Evolutionary conservation across 208 protist genomes (phyloP).

Genomic region (Naegleria gruberi): DNA sequence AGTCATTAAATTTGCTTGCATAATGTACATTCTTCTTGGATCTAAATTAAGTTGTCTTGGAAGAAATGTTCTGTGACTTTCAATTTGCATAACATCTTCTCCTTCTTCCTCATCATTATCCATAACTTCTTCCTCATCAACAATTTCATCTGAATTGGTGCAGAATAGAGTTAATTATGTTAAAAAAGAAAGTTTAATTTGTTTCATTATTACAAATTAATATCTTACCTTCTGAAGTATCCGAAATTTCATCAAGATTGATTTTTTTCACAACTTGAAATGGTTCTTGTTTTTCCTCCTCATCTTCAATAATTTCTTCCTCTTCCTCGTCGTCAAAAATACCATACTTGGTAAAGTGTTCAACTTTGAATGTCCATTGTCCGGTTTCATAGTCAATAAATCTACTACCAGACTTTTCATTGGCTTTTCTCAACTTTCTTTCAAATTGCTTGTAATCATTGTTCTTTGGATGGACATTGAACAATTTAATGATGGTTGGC

Average conservation of each 20-base stretch:
- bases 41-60: background rate
- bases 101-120: background rate
- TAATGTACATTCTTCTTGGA: background rate
- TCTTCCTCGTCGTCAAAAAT: background rate
- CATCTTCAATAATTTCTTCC: background rate
- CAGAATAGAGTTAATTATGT: background rate
- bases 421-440: background rate
- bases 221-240: background rate
- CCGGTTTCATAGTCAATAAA: background rate
- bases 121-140: background rate
- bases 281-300: background rate
- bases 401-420: background rate
- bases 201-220: background rate
- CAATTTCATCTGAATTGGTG: background rate
- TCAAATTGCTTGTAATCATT: background rate
- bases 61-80: background rate
- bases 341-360: constrained; percentile 14
- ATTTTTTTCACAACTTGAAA: background rate
- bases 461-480: background rate
- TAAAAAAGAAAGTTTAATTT: background rate
- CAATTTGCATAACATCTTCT: background rate
- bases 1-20: background rate
- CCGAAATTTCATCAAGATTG: background rate
- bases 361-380: background rate
- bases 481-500: background rate